Base-by-base conservation (phyloP, 331 rosid genomes). In the Spiraea crenata region DNA sequence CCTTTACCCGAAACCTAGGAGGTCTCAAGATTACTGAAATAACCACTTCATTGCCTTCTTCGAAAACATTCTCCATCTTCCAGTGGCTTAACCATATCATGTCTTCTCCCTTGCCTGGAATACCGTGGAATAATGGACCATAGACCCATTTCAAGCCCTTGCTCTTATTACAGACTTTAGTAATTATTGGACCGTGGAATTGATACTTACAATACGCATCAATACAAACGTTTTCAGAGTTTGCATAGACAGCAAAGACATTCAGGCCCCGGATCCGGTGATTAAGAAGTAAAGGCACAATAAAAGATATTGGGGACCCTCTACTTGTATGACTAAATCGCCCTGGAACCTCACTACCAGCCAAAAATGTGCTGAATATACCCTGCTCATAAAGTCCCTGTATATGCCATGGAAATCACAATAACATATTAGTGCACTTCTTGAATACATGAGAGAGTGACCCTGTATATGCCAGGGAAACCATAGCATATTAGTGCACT, bases 61-160 rank as follows among this genome's bases (percentile, higher is more conserved):
- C 12, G 0, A 68, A 0, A 19, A 3, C 2, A 48, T 19, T 44
- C 12, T 52, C 10, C 49, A 52, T 5, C 14, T 52, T 52, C 72
- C 72, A 68, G 0, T 52, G 62, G 72, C 39, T 39, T 41, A 67
- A 51, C 72, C 72, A 68, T 39, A 19, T 68, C 7, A 7, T 19
- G 40, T 52, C 62, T 52, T 52, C 72, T 11, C 62, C 41, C 14
- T 68, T n/a, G 4, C 1, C 50, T 19, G 62, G 62, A 54, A 54
- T 5, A 40, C 62, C 73, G 3, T 13, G 10, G 49, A 1, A 40
- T 3, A 1, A 0, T 10, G 63, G 63, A 10, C 0, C 0, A 52
- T 52, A 52, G 5, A 0, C 0, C 73, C 63, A 19, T 13, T 54
- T 13, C 5, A n/a, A 19, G 38, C 3, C 51, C 1, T 52, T 52